Evolutionary conservation across 768 basidiomycete genomes (phyloP), one percentile per base, ranked within the genome.

Genomic region (Sistotremastrum suecicum): DNA sequence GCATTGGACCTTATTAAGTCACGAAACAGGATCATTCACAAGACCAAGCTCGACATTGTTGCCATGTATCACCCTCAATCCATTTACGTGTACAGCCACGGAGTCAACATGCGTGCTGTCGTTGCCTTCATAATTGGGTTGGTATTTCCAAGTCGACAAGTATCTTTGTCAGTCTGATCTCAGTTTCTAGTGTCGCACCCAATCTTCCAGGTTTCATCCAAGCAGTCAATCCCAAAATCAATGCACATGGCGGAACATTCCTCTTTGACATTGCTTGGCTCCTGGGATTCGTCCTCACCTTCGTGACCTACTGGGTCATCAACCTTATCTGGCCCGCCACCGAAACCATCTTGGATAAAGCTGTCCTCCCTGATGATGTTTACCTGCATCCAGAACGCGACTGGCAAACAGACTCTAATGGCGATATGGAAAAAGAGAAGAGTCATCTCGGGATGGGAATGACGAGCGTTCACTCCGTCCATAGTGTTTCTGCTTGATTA

Each of bases 41-140:
- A 60, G 48, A 64, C 78, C 34, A 75, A 72, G 38, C 75, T 89
- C 35, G 83, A 90, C 52, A 83, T 91, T 1, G 83, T 84, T 3
- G 77, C 83, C 3, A 81, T 92, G 72, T 94, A 91, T 56, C 70
- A 75, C 52, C 85, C 83, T 6, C 64, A 76, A 37, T 86, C 86
- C 1, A 69, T 83, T 45, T 91, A 91, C 60, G 64, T 71, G n/a
- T 91, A 89, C 60, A 76, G 66, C 54, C 68, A 68, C 37, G 88
- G 88, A 43, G 69, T 82, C 43, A 91, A 92, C 61, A 88, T 86
- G 83, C 70, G 86, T 29, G 86, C 87, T 1, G 69, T 74, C 3
- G 69, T 74, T 2, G 76, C 87, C 0, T 61, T 89, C 7, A 56
- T 89, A 20, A 59, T 76, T 44, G 76, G 20, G 20, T 20, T 20